phyloP scores from a whole-genome alignment of 148 eudicot genomes.

The Drosera capensis region DNA sequence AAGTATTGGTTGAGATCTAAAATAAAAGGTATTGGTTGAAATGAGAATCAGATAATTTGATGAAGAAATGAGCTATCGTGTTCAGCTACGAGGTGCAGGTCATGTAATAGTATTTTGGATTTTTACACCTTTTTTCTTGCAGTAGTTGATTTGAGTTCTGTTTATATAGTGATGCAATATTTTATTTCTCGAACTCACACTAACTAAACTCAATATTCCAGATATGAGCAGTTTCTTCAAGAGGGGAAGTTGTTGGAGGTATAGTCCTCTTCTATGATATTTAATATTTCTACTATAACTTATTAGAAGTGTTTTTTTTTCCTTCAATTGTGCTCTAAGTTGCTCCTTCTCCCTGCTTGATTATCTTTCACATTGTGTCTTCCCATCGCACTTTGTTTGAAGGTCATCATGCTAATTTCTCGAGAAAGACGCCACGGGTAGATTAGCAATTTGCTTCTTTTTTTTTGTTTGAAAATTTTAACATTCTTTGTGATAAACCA shows the following conservation, averaged over 20 bases:
- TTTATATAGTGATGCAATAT: too few species aligned
- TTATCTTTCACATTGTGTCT: not conserved
- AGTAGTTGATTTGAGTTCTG: too few species aligned
- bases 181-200: not conserved
- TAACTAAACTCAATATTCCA: slow-evolving; percentile 12
- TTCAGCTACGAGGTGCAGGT: too few species aligned
- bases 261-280: slow-evolving; percentile 5
- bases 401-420: not conserved
- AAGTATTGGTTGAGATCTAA: too few species aligned
- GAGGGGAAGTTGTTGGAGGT: slow-evolving; percentile 71
- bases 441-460: not conserved
- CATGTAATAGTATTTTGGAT: too few species aligned
- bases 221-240: slow-evolving; percentile 57
- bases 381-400: not conserved
- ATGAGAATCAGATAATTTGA: too few species aligned
- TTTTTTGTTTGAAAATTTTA: not conserved
- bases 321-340: not conserved
- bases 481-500: not conserved
- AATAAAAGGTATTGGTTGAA: too few species aligned
- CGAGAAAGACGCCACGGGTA: not conserved
- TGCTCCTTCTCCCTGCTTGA: not conserved
- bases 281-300: slow-evolving; percentile 1
- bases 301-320: not conserved
- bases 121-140: too few species aligned
- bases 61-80: too few species aligned